Evolutionary conservation across 768 basidiomycete species (phyloP).

Genomic region (Pleurotus tuoliensis): DNA sequence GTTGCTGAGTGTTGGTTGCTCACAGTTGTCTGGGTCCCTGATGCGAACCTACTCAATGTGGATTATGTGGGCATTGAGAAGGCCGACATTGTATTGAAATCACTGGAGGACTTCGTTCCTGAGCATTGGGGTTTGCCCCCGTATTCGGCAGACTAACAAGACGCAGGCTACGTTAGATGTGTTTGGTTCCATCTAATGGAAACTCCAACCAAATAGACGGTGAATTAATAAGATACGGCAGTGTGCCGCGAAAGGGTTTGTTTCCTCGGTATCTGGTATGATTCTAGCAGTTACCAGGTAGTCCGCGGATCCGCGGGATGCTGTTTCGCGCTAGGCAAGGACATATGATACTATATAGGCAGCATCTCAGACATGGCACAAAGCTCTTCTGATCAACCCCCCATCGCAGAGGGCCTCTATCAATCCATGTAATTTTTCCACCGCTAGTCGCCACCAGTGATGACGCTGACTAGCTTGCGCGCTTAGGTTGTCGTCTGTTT

Average conservation of each 20-base stretch:
- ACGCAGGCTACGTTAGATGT: neutral
- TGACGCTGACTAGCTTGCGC: too few relatives aligned
- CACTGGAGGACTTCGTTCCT: constrained; percentile 72
- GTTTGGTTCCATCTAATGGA: neutral
- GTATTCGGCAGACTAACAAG: constrained; percentile 30
- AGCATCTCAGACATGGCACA: too few relatives aligned
- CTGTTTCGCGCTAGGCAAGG: neutral
- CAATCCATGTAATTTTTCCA: too few relatives aligned
- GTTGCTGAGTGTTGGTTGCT: neutral
- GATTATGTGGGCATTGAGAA: constrained; percentile 43
- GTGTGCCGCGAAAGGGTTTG: neutral
- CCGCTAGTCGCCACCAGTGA: too few relatives aligned
- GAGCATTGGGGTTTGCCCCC: constrained; percentile 83
- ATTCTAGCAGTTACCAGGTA: neutral
- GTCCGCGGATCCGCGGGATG: neutral
- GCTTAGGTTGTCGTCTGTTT: neutral
- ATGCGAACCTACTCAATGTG: constrained; percentile 56
- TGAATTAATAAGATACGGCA: neutral
- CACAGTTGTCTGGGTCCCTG: constrained; percentile 84
- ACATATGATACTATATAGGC: neutral
- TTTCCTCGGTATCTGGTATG: neutral
- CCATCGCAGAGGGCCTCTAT: too few relatives aligned
- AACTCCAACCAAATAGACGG: neutral
- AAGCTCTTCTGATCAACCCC: too few relatives aligned
- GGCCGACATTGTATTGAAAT: constrained; percentile 56